phyloP scores from a whole-genome alignment of 371 early-diverging fungal species.

The Rhizopus sp. region DNA sequence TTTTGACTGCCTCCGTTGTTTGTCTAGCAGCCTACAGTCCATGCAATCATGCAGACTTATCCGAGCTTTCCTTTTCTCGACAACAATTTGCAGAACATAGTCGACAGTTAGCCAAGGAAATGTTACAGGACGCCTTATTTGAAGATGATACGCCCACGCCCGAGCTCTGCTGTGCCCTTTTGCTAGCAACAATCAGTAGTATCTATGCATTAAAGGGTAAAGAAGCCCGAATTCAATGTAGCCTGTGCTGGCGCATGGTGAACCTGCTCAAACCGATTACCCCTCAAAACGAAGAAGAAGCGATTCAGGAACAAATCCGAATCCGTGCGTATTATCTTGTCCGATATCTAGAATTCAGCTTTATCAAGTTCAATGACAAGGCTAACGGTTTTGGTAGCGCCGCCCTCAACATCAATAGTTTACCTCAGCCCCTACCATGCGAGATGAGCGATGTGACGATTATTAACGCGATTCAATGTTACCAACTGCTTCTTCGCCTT shows the following conservation, averaged over 20 bases:
- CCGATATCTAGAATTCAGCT: constrained; percentile 29
- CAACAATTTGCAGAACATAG: constrained; percentile 21
- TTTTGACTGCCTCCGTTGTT: constrained; percentile 26
- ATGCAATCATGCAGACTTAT: constrained; percentile 24
- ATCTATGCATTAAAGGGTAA: constrained; percentile 14
- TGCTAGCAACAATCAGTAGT: constrained; percentile 10
- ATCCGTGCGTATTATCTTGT: constrained; percentile 30
- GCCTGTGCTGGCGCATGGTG: constrained; percentile 38
- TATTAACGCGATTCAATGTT: constrained; percentile 7
- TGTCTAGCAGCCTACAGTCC: constrained; percentile 17
- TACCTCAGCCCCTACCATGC: constrained; percentile 26
- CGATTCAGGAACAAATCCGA: constrained; percentile 31
- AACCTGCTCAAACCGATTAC: constrained; percentile 21
- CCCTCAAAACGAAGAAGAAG: background rate
- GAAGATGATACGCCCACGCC: constrained; percentile 19
- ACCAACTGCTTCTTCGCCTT: constrained; percentile 15
- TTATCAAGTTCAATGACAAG: constrained; percentile 27
- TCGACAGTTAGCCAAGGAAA: constrained; percentile 15
- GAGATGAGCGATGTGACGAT: constrained; percentile 15
- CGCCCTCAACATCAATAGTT: constrained; percentile 13
- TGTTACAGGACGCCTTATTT: constrained; percentile 33
- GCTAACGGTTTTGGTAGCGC: constrained; percentile 16
- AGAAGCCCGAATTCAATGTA: constrained; percentile 30
- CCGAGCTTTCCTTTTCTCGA: constrained; percentile 14
- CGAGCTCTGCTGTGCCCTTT: constrained; percentile 24